A percentile compares a stretch with the other conserved stretches of the same genome.
Evolutionary conservation across 2,329 filamentous ascomycete genomes (phyloP).

Genomic region (Fusarium chaquense): DNA sequence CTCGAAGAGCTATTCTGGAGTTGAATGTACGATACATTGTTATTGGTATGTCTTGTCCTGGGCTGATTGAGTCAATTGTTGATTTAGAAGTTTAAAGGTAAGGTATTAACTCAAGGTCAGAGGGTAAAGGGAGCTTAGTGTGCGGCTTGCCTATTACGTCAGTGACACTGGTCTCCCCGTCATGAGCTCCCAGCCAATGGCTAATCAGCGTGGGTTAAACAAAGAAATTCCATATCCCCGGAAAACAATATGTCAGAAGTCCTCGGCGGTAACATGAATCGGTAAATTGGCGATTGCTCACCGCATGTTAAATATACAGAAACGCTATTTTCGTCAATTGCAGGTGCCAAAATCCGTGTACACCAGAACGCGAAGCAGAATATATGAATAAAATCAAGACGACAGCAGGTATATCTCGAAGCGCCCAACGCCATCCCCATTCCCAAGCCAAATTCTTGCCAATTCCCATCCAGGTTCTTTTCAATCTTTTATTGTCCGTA

Average conservation of each 20-base stretch:
- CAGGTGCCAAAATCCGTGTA: conserved; percentile 3
- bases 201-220: conserved; percentile 26
- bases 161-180: conserved; percentile 23
- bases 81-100: background rate
- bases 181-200: conserved; percentile 40
- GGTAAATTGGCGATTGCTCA: conserved; percentile 17
- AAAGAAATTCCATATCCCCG: conserved; percentile 24
- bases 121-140: conserved; percentile 7
- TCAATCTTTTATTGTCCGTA: background rate
- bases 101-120: conserved; percentile 8
- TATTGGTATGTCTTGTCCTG: background rate
- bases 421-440: conserved; percentile 37
- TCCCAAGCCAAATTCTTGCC: conserved; percentile 28
- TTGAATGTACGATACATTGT: conserved; percentile 44
- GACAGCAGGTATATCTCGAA: conserved; percentile 44
- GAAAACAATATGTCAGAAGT: background rate
- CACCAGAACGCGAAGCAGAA: conserved; percentile 16
- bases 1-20: conserved; percentile 39
- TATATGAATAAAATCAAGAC: conserved; percentile 27
- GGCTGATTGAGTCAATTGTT: conserved; percentile 1
- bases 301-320: conserved; percentile 22
- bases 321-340: background rate
- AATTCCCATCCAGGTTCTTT: conserved; percentile 8
- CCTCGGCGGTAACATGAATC: background rate
- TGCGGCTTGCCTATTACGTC: conserved; percentile 39